phyloP scores from a whole-genome alignment of 768 basidiomycete genomes.

The Pulveroboletus sp. region DNA sequence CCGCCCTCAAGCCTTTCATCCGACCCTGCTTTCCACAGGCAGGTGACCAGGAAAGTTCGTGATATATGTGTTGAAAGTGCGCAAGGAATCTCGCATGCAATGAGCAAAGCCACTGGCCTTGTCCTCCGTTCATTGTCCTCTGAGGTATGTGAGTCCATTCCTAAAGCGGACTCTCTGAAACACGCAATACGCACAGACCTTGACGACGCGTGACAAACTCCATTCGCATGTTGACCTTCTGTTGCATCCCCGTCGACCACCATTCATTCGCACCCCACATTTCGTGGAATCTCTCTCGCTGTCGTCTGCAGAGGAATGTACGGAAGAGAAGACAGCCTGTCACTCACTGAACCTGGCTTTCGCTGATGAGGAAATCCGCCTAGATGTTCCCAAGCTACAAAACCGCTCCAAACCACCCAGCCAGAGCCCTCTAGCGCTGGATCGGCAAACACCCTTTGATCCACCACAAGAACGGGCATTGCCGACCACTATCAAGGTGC shows the following conservation, averaged over 20 bases:
- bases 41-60: conserved; percentile 44
- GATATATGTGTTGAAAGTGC: conserved; percentile 44
- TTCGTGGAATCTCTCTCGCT: conserved; percentile 57
- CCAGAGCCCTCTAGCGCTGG: background rate
- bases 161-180: background rate
- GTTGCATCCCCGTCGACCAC: conserved; percentile 77
- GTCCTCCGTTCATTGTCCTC: conserved; percentile 40
- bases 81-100: conserved; percentile 49
- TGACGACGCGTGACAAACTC: conserved; percentile 11
- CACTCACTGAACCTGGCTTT: conserved; percentile 36
- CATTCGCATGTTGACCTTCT: conserved; percentile 52
- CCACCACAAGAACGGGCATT: background rate
- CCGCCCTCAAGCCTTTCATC: conserved; percentile 51
- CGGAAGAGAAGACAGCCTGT: conserved; percentile 53
- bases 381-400: background rate
- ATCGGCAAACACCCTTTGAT: background rate
- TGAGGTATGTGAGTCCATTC: conserved; percentile 26
- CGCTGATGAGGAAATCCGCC: conserved; percentile 1
- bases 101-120: conserved; percentile 60
- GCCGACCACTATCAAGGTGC: background rate
- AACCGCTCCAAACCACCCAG: background rate
- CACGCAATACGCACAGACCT: conserved; percentile 12
- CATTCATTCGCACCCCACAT: conserved; percentile 64
- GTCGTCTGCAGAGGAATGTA: conserved; percentile 57
- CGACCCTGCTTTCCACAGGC: conserved; percentile 45